These are phyloP conservation scores for Cephaloascus fragrans DNA, from an alignment of 805 yeast genomes.

Conservation along the genomic window DNA sequence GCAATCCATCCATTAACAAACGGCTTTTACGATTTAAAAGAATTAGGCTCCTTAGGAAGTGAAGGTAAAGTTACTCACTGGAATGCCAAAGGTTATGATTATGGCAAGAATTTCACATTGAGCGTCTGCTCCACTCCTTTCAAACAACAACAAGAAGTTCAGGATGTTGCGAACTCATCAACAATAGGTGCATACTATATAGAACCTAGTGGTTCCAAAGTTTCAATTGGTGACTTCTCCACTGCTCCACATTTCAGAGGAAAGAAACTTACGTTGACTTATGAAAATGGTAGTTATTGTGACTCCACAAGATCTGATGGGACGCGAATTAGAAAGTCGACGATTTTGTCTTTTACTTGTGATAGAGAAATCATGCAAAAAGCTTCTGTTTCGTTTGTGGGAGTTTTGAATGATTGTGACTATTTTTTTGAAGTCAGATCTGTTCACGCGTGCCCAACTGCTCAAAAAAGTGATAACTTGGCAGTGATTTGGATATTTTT, in stretches of 20 bases:
- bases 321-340: constrained; percentile 42
- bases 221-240: constrained; percentile 54
- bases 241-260: constrained; percentile 63
- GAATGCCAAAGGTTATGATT: constrained; percentile 63
- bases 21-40: constrained; percentile 36
- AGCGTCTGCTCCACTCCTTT: constrained; percentile 61
- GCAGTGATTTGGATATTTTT: constrained; percentile 59
- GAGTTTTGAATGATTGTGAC: constrained; percentile 66
- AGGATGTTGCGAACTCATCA: constrained; percentile 24
- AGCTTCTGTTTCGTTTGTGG: constrained; percentile 62
- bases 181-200: constrained; percentile 51
- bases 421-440: constrained; percentile 81
- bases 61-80: constrained; percentile 36
- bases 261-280: constrained; percentile 57
- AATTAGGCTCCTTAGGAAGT: constrained; percentile 18
- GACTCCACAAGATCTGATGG: constrained; percentile 27
- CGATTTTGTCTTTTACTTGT: constrained; percentile 66
- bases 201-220: constrained; percentile 29
- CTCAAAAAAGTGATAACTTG: constrained; percentile 53
- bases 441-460: constrained; percentile 79
- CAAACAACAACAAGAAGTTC: constrained; percentile 16
- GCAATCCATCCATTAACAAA: constrained; percentile 29
- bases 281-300: constrained; percentile 60
- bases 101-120: constrained; percentile 61
- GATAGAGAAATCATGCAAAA: constrained; percentile 62